Base-by-base conservation (phyloP, 768 basidiomycete species). In the Collybia mongolica region DNA sequence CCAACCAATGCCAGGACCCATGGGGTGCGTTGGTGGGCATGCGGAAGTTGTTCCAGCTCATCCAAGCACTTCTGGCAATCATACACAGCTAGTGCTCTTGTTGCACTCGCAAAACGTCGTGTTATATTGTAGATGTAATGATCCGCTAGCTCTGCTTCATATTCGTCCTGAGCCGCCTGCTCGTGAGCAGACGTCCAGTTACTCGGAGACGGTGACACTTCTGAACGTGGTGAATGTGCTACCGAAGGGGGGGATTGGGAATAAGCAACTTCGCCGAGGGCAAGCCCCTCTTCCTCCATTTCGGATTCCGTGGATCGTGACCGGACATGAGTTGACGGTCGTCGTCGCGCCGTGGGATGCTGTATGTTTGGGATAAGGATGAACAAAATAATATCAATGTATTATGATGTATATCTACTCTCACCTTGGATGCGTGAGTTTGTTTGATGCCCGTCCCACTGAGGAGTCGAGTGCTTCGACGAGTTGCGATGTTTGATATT, bases 1-100 rank as follows among this genome's bases (percentile, higher is more conserved):
- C 90, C 97, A 12, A 89, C 79, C 77, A 95, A 82, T 15, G 86
- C 82, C 60, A 94, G 73, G 39, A 90, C 88, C 75, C 82, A 88
- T 46, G 88, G 77, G 35, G 87, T 87, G 49, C 81, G 73, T 63
- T 89, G 85, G 51, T 96, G 86, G 45, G 75, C 76, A 50, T 74
- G 69, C 23, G 93, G 90, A 55, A 99, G 71, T 59, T 76, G 74
- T 63, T 90, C 88, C 40, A 98, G 72, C 63, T 88, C 86, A 38
- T 80, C 79, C 36, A 97, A 65, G 64, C 89, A 91, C 60, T 75
- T 74, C 58, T 79, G 76, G 58, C 86, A 88, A 60, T 92, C 84
- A 68, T 90, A 97, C 59, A 80, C 67, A 19, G 88, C 80, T 61
- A 94, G 70, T 24, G 84, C 81, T 55, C 83, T 76, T n/a, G 82